These are phyloP conservation scores for Berberis thunbergii DNA, from an alignment of 164 flowering plant genomes.

Conservation along the genomic window DNA sequence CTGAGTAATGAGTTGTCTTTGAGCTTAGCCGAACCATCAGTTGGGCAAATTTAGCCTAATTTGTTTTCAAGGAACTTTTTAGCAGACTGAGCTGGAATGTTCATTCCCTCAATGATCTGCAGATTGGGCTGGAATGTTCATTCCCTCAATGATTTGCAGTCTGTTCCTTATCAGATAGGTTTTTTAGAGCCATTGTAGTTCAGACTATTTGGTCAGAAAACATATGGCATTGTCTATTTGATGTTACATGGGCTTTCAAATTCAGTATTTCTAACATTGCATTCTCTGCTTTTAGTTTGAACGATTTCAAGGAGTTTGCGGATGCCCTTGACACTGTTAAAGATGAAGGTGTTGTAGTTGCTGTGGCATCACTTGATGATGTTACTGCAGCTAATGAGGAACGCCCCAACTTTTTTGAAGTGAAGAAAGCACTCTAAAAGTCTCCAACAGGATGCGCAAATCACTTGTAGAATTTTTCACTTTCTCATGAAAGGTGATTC, in stretches of 20 bases:
- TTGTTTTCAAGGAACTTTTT: too few relatives aligned
- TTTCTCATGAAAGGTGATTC: neutral
- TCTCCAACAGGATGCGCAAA: neutral
- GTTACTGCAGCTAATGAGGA: constrained; percentile 69
- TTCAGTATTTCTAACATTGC: neutral
- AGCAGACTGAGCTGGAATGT: neutral
- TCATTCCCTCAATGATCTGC: neutral
- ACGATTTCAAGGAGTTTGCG: constrained; percentile 74
- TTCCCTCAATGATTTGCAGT: neutral
- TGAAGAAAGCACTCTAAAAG: constrained; percentile 54
- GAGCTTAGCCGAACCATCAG: too few relatives aligned
- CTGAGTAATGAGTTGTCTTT: too few relatives aligned
- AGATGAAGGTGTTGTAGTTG: constrained; percentile 68
- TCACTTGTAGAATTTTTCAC: neutral
- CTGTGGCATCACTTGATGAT: constrained; percentile 38
- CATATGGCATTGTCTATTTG: too few relatives aligned
- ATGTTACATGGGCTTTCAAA: too few relatives aligned
- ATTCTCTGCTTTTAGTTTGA: constrained; percentile 33
- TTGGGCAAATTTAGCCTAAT: too few relatives aligned
- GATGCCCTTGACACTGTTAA: constrained; percentile 65
- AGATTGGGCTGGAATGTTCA: neutral
- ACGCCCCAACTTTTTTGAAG: constrained; percentile 50
- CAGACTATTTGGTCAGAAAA: neutral
- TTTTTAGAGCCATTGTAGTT: neutral
- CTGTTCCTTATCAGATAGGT: neutral